Percentiles rank a stretch among this genome's conserved stretches.
Evolutionary conservation across 2,329 filamentous ascomycete genomes (phyloP).

Genomic region (Sclerotiophoma versabilis): DNA sequence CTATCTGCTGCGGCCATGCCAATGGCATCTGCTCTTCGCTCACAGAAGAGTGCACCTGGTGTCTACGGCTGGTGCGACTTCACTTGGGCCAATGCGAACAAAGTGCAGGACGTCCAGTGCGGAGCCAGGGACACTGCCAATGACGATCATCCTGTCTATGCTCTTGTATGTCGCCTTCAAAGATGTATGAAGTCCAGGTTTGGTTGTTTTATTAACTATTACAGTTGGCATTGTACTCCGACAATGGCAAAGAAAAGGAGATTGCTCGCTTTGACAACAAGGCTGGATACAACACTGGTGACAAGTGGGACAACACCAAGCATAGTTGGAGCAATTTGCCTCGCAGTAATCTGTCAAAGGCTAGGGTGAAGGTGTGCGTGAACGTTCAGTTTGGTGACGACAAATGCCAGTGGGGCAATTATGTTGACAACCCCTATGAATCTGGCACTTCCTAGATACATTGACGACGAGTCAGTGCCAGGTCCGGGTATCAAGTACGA

Average conservation of each 20-base stretch:
- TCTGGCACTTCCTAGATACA: background rate
- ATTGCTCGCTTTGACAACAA: conserved; percentile 7
- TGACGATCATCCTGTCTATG: background rate
- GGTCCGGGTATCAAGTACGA: background rate
- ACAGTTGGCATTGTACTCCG: background rate
- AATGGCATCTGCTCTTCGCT: background rate
- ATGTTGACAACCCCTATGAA: background rate
- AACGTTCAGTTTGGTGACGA: background rate
- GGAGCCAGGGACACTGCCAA: background rate
- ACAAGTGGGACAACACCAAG: conserved; percentile 3
- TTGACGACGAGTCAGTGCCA: background rate
- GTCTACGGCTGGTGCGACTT: conserved; percentile 7
- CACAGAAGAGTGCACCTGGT: background rate
- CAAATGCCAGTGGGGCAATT: background rate
- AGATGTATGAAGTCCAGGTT: too few species aligned
- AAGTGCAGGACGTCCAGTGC: conserved; percentile 1
- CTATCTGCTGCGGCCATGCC: background rate
- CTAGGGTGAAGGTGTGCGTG: conserved; percentile 4
- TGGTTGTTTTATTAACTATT: too few species aligned
- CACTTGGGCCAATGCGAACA: background rate
- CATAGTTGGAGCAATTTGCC: conserved; percentile 4
- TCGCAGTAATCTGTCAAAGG: conserved; percentile 1
- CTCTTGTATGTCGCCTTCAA: background rate
- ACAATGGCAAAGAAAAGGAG: conserved; percentile 2
- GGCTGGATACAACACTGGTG: background rate